Evolutionary conservation across 352 stramenopile species (phyloP).

Genomic region (Globisporangium perplexum): DNA sequence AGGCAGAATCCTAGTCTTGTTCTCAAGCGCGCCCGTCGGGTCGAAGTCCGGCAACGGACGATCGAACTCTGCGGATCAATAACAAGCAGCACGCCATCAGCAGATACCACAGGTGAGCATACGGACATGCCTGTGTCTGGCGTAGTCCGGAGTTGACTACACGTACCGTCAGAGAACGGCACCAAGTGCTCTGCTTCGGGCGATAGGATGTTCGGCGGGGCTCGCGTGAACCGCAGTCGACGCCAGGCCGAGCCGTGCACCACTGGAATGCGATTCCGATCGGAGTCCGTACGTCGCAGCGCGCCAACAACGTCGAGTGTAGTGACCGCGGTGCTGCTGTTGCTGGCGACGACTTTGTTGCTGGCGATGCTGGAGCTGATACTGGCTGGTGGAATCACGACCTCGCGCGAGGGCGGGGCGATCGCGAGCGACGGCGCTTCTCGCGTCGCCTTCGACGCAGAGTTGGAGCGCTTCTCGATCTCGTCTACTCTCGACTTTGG

Average conservation of each 20-base stretch:
- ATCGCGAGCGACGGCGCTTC: background rate
- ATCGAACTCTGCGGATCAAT: conserved; percentile 22
- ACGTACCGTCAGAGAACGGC: conserved; percentile 11
- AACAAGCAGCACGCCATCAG: background rate
- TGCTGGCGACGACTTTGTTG: background rate
- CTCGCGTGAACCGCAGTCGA: conserved; percentile 13
- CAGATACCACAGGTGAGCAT: background rate
- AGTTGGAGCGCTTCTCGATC: conserved; percentile 9
- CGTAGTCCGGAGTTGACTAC: background rate
- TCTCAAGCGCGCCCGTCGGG: conserved; percentile 19
- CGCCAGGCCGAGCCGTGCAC: conserved; percentile 23
- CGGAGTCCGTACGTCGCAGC: background rate
- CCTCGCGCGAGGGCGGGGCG: conserved; percentile 4
- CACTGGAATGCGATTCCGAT: conserved; percentile 8
- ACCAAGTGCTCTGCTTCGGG: conserved; percentile 3
- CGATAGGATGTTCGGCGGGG: conserved; percentile 22
- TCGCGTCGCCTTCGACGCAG: background rate
- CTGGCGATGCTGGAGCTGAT: conserved; percentile 5
- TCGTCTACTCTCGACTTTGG: conserved; percentile 10
- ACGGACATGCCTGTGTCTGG: background rate
- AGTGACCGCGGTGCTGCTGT: background rate
- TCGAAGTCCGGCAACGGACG: conserved; percentile 37
- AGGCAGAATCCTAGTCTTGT: conserved; percentile 16
- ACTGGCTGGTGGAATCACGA: conserved; percentile 1
- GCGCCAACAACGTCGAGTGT: background rate